A percentile compares a stretch with the other conserved stretches of the same genome.
Evolutionary conservation across 2,329 filamentous ascomycete species (phyloP).

Genomic region (Neofusicoccum parvum): DNA sequence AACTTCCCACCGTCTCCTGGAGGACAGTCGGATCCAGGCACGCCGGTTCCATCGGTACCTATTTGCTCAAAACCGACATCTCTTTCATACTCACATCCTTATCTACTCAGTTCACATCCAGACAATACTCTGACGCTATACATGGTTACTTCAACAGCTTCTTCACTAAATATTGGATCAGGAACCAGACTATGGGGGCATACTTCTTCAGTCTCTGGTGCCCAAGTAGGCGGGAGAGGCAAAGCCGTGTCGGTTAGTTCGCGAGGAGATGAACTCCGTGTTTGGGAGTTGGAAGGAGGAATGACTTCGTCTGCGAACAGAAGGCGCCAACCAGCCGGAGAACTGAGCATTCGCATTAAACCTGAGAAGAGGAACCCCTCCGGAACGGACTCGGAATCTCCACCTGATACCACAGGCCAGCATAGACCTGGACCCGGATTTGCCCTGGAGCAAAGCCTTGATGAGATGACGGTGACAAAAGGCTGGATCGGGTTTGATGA

Average conservation of each 20-base stretch:
- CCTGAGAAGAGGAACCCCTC: constrained; percentile 35
- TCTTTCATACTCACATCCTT: constrained; percentile 70
- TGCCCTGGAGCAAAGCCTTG: constrained; percentile 25
- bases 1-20: constrained; percentile 24
- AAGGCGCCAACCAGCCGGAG: constrained; percentile 45
- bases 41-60: constrained; percentile 24
- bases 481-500: constrained; percentile 87
- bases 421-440: constrained; percentile 37
- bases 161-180: constrained; percentile 66
- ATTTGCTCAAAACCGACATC: constrained; percentile 48
- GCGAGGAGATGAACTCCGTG: constrained; percentile 67
- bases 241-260: constrained; percentile 89
- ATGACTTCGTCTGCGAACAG: constrained; percentile 50
- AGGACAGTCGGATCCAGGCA: background rate
- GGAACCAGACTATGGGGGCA: constrained; percentile 86
- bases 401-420: constrained; percentile 29
- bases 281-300: constrained; percentile 87
- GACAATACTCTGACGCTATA: constrained; percentile 88
- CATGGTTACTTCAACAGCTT: constrained; percentile 72
- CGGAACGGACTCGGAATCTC: background rate
- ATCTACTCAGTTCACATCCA: constrained; percentile 78
- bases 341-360: constrained; percentile 58
- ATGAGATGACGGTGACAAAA: constrained; percentile 48
- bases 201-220: constrained; percentile 84
- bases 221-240: constrained; percentile 79